Evolutionary conservation across 257 asterid genomes (phyloP).

Genomic region (Pogostemon cablin): DNA sequence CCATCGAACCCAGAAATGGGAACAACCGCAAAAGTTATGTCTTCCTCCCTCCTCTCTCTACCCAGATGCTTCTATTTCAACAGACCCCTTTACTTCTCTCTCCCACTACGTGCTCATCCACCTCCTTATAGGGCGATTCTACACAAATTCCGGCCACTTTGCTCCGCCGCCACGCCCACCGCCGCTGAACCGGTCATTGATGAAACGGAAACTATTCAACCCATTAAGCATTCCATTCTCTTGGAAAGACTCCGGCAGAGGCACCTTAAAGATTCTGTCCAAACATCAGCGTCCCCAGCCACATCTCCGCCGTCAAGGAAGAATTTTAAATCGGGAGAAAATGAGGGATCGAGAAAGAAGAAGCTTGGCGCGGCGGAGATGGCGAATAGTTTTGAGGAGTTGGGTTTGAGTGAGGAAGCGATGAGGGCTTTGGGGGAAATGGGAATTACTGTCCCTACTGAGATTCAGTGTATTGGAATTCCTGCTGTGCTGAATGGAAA

Average conservation of each 20-base stretch:
- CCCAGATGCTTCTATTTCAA: constrained; percentile 48
- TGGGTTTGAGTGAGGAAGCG: constrained; percentile 80
- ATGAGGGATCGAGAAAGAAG: constrained; percentile 49
- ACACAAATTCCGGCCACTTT: constrained; percentile 67
- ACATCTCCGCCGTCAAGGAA: constrained; percentile 23
- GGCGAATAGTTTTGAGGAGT: constrained; percentile 74
- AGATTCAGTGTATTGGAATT: constrained; percentile 91
- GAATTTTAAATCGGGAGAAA: constrained; percentile 36
- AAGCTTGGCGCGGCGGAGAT: constrained; percentile 47
- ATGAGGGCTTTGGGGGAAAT: constrained; percentile 77
- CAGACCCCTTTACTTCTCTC: constrained; percentile 43
- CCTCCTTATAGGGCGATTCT: constrained; percentile 41
- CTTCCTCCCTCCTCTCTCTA: constrained; percentile 55
- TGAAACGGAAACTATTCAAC: constrained; percentile 47
- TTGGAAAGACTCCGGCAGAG: constrained; percentile 78
- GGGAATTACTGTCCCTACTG: constrained; percentile 84
- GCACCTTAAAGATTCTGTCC: constrained; percentile 72
- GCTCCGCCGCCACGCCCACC: constrained; percentile 43
- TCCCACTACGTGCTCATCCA: constrained; percentile 28
- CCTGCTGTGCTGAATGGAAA: constrained; percentile 75
- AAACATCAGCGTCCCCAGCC: constrained; percentile 31
- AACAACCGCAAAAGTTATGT: constrained; percentile 50
- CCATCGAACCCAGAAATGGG: constrained; percentile 40
- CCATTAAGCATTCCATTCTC: constrained; percentile 76
- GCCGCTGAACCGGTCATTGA: constrained; percentile 34